Base-by-base conservation (phyloP, 352 stramenopile genomes). In the Pythium rhizo-oryzae region DNA sequence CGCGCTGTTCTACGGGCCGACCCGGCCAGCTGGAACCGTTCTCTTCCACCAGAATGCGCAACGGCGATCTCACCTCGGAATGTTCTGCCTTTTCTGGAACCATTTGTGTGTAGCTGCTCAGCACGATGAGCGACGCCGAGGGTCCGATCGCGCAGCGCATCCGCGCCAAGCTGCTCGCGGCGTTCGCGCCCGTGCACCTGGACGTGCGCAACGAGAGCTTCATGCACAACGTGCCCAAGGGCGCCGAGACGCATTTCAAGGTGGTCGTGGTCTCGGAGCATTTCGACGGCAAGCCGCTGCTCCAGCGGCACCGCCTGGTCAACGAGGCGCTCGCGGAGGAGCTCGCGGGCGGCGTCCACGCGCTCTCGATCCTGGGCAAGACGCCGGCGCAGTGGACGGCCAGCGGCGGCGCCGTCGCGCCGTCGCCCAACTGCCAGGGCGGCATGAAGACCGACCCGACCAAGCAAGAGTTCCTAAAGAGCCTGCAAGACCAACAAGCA, bases 221-320 rank as follows among this genome's bases (percentile, higher is more conserved):
- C 76, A 98, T 97, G 89, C 96, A 99, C 83, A 98, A 97, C 69
- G 96, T 98, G 37, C 94, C 94, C 15, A 91, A 90, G 55, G 86
- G 90, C 64, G 94, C 92, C 18, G 96, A 99, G 83, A 98, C 93
- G 21, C 96, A 99, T 76, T 99, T 99, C 77, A 98, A 99, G 78
- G 93, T 98, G 12, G 84, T 99, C 24, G 88, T 99, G 0, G 91
- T 99, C 11, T 89, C 88, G 13, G 81, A 89, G 24, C 72, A 89
- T 47, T 99, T 99, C 71, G 84, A 97, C 28, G 85, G 89, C 67
- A 92, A 93, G 67, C 71, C 84, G 58, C 74, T 97, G 47, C 69
- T 97, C 13, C 84, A 97, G 74, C 82, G 95, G 37, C 95, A 99
- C 73, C 91, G 94, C 51, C 82, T 97, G 70, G 86, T 99, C 21